phyloP scores from a whole-genome alignment of 768 basidiomycete genomes.

The Lentinus tigrinus region DNA sequence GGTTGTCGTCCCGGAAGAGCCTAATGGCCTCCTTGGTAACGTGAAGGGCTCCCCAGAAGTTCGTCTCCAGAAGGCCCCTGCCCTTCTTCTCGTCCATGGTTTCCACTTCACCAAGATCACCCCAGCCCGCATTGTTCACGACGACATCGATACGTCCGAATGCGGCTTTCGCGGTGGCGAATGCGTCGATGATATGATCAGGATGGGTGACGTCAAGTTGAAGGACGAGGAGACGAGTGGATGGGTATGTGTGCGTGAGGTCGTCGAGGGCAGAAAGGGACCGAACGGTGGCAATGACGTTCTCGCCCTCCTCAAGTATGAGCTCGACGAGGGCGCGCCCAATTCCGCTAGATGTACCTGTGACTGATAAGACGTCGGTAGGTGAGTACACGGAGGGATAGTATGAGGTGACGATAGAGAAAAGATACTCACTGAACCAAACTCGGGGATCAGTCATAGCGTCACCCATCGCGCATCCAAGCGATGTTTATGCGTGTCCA shows the following conservation, averaged over 20 bases:
- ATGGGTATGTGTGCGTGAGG: conserved; percentile 13
- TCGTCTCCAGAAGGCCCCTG: conserved; percentile 23
- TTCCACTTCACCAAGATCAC: conserved; percentile 19
- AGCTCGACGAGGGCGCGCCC: conserved; percentile 22
- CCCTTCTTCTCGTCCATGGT: conserved; percentile 16
- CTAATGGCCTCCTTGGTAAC: conserved; percentile 33
- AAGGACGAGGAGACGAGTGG: conserved; percentile 19
- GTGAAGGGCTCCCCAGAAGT: conserved; percentile 27
- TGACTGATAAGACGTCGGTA: too few relatives aligned
- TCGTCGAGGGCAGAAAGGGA: conserved; percentile 23
- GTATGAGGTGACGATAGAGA: not conserved
- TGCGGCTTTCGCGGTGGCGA: conserved; percentile 8
- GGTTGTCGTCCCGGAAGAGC: conserved; percentile 37
- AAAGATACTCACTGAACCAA: conserved; percentile 23
- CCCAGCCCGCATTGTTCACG: conserved; percentile 27
- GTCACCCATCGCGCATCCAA: too few relatives aligned
- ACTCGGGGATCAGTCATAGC: too few relatives aligned
- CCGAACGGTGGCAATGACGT: conserved; percentile 25
- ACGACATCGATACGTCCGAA: conserved; percentile 28
- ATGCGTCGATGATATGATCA: conserved; percentile 16
- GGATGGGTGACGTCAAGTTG: conserved; percentile 22
- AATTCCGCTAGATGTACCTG: conserved; percentile 27
- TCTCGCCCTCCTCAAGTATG: conserved; percentile 23
- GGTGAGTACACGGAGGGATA: too few relatives aligned
- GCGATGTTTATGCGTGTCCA: too few relatives aligned